Conservation (phyloP, 73 alveolate species). For the Paramecium octaurelia region DNA sequence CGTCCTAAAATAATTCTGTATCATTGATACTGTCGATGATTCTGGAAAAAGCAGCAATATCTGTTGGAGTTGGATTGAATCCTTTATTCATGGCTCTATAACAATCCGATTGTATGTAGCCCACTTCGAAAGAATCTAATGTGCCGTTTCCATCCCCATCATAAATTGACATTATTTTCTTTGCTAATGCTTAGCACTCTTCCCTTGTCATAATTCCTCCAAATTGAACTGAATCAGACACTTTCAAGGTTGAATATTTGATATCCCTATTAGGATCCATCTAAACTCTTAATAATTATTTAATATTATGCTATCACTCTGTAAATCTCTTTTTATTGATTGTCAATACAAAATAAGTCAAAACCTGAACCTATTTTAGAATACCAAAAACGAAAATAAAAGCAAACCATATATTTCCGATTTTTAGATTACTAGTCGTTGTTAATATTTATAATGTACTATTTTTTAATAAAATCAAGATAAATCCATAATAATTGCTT, state of each 20-base stretch:
- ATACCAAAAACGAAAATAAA: no score
- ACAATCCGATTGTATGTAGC: constrained; percentile 37
- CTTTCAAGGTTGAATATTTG: background rate
- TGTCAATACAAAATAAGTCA: background rate
- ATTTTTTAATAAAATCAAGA: no score
- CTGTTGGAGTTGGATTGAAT: constrained; percentile 49
- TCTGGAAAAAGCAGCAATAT: constrained; percentile 29
- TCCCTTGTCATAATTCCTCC: constrained; percentile 29
- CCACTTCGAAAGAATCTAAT: constrained; percentile 42
- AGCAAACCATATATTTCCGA: background rate
- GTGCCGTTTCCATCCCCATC: constrained; percentile 35
- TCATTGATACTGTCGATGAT: background rate
- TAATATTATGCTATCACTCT: background rate
- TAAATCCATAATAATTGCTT: no score
- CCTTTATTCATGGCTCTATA: constrained; percentile 51
- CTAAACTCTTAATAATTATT: background rate
- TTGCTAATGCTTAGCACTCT: constrained; percentile 22
- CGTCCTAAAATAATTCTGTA: background rate
- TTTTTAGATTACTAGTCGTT: background rate
- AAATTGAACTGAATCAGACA: background rate
- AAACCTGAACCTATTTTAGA: background rate
- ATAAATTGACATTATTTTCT: background rate
- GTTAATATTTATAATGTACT: no score
- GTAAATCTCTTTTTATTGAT: background rate
- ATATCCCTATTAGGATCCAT: constrained; percentile 33